Percentiles rank a stretch among this genome's conserved stretches.
These are phyloP conservation scores for Trichoderma reesei DNA, from an alignment of 495 filamentous ascomycete genomes.

Conservation along the genomic window DNA sequence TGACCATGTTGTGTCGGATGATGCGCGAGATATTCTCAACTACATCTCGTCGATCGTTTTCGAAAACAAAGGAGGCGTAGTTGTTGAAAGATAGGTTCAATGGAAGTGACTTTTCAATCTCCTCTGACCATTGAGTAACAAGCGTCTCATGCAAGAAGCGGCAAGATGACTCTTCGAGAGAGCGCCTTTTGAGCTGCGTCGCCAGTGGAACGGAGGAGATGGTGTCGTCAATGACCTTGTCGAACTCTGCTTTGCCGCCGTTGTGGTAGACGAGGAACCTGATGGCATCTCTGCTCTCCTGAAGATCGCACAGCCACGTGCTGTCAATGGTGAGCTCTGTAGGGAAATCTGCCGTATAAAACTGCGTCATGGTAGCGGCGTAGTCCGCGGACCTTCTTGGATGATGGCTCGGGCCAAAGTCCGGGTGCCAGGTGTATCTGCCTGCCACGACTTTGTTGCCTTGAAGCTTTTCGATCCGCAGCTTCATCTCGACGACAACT, in stretches of 20 bases:
- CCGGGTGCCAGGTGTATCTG: neutral
- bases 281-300: constrained; percentile 7
- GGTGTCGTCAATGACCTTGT: constrained; percentile 14
- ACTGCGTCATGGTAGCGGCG: neutral
- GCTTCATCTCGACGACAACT: constrained; percentile 4
- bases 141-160: constrained; percentile 25
- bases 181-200: constrained; percentile 18
- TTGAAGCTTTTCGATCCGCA: neutral
- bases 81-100: constrained; percentile 15
- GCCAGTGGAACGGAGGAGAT: neutral
- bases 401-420: neutral
- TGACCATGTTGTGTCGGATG: neutral
- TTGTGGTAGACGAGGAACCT: constrained; percentile 2
- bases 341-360: neutral
- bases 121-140: constrained; percentile 22
- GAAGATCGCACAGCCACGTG: constrained; percentile 22
- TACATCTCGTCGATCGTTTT: constrained; percentile 10
- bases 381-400: neutral
- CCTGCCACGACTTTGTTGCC: neutral
- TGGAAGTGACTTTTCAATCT: constrained; percentile 17
- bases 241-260: neutral
- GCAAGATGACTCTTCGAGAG: constrained; percentile 18
- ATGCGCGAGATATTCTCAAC: constrained; percentile 10
- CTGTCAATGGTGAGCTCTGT: constrained; percentile 20
- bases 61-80: constrained; percentile 15